Percentiles rank a stretch among this genome's conserved stretches.
These are phyloP conservation scores for Aureobasidium lini DNA, from an alignment of 2,329 filamentous ascomycete species.

Conservation along the genomic window DNA sequence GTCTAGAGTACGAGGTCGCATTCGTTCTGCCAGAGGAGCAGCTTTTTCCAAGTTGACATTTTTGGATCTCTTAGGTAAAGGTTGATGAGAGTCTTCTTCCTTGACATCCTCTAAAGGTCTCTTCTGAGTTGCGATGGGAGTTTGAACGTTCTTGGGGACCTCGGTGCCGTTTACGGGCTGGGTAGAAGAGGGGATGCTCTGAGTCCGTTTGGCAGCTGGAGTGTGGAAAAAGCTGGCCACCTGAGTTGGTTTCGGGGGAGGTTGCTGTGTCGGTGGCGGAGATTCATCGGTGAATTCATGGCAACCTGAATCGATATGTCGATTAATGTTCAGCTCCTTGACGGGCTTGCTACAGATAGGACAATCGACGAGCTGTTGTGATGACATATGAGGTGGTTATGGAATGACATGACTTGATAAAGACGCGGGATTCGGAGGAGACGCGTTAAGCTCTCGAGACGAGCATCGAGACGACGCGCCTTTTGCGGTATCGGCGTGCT, in stretches of 20 bases:
- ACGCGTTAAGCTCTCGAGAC: constrained; percentile 4
- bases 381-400: constrained; percentile 7
- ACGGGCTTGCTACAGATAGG: constrained; percentile 74
- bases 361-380: constrained; percentile 56
- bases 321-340: constrained; percentile 70
- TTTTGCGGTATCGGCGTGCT: constrained; percentile 4
- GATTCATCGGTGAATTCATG: constrained; percentile 55
- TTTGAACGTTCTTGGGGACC: neutral
- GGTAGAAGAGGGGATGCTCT: neutral
- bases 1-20: constrained; percentile 77
- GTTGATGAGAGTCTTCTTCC: constrained; percentile 9
- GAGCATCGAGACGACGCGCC: neutral
- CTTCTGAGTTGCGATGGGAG: neutral
- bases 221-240: constrained; percentile 50
- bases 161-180: constrained; percentile 18
- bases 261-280: constrained; percentile 31
- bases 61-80: constrained; percentile 58
- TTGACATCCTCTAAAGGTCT: constrained; percentile 4
- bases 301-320: constrained; percentile 83
- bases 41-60: constrained; percentile 53
- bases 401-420: neutral
- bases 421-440: neutral
- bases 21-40: constrained; percentile 85
- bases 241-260: constrained; percentile 32
- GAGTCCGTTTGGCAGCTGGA: constrained; percentile 37